Base-by-base conservation (phyloP, 1,284 basidiomycete genomes). In the Rhizoctonia solani region DNA sequence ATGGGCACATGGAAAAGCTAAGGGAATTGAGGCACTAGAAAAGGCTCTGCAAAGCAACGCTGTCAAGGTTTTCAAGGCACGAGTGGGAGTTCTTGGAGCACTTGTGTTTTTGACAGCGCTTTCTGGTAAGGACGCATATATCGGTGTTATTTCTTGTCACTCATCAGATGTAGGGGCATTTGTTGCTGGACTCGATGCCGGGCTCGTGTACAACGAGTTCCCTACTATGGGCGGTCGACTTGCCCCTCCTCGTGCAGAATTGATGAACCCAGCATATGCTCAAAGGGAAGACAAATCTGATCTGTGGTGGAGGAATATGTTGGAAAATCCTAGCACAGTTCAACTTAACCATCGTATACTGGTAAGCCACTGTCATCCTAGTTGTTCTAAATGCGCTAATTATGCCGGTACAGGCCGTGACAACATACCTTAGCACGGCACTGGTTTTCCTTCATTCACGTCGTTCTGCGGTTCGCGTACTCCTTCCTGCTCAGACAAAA, bases 291-390 rank as follows among this genome's bases (percentile, higher is more conserved):
- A 93, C 75, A 81, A 83, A 71, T 85, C 85, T 3, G 92, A 95
- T 74, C 75, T 85, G 14, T 95, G 90, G 87, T 93, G 93, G 90
- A 82, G 95, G 68, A 99, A 98, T 77, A 81, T 98, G 56, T 87
- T 97, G 70, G 96, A 98, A 78, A 99, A 99, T 76, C 97, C 97
- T 3, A 95, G 92, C 8, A 98, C 97, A 0, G 95, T 96, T 8
- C 97, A 99, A 77, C 96, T 98, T 74, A 87, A 99, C 75, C 97
- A 99, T 77, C 88, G 97, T 41, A 82, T 95, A 50, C 83, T 99
- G 53, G 95, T 92, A 73, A 77, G 89, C 76, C 32, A 16, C 14
- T 19, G 3, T 32, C 34, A 16, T 14, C 41, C 11, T 16, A 23
- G n/a, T 54, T 25, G 30, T 25, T 19, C 6, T 52, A 23, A 23